Percentiles rank a stretch among this genome's conserved stretches.
phyloP scores from a whole-genome alignment of 202 grass and related monocot species.

The Zizania palustris region DNA sequence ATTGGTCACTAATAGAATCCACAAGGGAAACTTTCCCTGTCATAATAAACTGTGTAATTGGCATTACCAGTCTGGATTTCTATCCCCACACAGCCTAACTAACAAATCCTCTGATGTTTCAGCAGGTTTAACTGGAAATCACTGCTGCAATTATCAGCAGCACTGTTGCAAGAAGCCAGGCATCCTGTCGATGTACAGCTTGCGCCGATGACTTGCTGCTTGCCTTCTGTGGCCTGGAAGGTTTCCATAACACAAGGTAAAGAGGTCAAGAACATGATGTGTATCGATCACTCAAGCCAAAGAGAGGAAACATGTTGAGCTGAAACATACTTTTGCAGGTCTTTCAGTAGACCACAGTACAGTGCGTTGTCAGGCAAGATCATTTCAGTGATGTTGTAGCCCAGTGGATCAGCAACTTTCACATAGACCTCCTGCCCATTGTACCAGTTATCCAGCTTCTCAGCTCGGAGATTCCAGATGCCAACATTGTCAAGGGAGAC shows the following conservation, averaged over 20 bases:
- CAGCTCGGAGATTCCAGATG: constrained; percentile 78
- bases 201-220: constrained; percentile 30
- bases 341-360: constrained; percentile 69
- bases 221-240: constrained; percentile 47
- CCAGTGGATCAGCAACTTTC: constrained; percentile 72
- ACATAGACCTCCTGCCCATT: constrained; percentile 84
- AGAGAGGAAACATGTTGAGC: constrained; percentile 26
- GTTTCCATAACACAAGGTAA: constrained; percentile 28
- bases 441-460: constrained; percentile 91
- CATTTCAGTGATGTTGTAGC: constrained; percentile 79
- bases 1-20: not conserved
- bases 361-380: constrained; percentile 65
- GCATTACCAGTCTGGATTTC: constrained; percentile 9
- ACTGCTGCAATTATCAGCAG: constrained; percentile 30
- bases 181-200: constrained; percentile 27
- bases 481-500: constrained; percentile 85
- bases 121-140: constrained; percentile 35
- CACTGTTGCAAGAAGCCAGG: constrained; percentile 6
- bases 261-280: constrained; percentile 8
- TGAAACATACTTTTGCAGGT: constrained; percentile 62
- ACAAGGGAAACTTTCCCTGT: not conserved
- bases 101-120: not conserved
- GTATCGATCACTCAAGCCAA: not conserved
- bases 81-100: constrained; percentile 31
- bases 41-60: constrained; percentile 4